Percentiles rank a stretch among this genome's conserved stretches.
Evolutionary conservation across 345 rosid species (phyloP).

Genomic region (Eucalyptus victrix): DNA sequence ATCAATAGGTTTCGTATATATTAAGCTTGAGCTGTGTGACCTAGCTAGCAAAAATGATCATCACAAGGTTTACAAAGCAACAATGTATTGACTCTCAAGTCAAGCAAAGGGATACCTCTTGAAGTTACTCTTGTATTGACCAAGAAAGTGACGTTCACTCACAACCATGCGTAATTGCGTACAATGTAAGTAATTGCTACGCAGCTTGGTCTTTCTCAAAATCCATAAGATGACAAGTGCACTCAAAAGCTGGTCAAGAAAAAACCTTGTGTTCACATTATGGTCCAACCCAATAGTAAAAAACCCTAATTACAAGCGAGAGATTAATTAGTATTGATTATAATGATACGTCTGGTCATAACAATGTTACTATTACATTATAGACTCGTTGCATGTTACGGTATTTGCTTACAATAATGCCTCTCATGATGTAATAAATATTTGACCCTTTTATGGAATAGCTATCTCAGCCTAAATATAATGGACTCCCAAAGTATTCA

Average conservation of each 20-base stretch:
- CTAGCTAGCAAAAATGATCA: not conserved
- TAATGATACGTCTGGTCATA: rapidly evolving
- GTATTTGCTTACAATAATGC: not conserved
- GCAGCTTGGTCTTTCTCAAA: not conserved
- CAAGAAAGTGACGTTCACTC: not conserved
- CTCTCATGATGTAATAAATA: not conserved
- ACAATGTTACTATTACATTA: not conserved
- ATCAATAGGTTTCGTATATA: not conserved
- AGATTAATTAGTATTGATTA: not conserved
- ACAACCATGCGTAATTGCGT: not conserved
- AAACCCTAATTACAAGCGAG: not conserved
- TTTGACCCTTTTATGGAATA: rapidly evolving
- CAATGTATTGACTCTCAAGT: not conserved
- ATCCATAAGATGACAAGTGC: not conserved
- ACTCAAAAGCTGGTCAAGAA: not conserved
- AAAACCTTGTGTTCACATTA: not conserved
- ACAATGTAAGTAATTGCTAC: not conserved
- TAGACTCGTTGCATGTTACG: rapidly evolving
- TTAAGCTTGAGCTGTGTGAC: not conserved
- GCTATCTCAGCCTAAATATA: rapidly evolving
- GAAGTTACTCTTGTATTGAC: not conserved
- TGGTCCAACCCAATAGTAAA: not conserved
- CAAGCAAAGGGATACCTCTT: not conserved
- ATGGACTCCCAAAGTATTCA: not conserved
- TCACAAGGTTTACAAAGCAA: not conserved